Evolutionary conservation across 257 asterid genomes (phyloP), one percentile per base, ranked within the genome.

Genomic region (Echites panduratus): DNA sequence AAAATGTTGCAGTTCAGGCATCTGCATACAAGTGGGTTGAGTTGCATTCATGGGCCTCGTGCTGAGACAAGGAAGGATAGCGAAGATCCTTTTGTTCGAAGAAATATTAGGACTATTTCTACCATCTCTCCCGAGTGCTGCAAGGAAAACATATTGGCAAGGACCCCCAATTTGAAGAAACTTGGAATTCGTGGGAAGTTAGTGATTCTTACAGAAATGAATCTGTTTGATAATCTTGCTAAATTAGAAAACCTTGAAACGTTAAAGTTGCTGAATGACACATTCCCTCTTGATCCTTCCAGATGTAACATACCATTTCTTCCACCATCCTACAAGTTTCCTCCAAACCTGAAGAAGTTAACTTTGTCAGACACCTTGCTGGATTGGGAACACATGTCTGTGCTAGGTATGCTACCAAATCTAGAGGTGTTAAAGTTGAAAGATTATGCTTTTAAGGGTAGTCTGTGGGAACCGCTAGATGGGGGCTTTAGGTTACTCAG

Each of bases 361-460:
- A 83, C 89, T 4, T 67, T 85, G 16, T 83, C 83, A 0, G 77
- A 79, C 68, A 83, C 84, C 17, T 70, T 81, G 4, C 71, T 83
- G 7, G 86, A 77, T 56, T 81, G 84, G 89, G 58, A 11, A 7
- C 80, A 83, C 12, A 83, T 85, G 81, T 79, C 81, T 0, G 79
- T 81, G 0, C 68, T 85, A 0, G 85, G 85, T 10, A 63, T 70
- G 81, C 77, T 83, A 50, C 83, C 81, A 12, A 79, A 75, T 27
- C 79, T 85, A 10, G 86, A 85, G 75, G 85, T 85, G 67, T 79
- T 85, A 9, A 85, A 85, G 75, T 57, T 85, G 29, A 80, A 78
- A 70, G 79, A 80, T 57, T 41, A 66, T 26, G 87, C 87, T 10
- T 85, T 85, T 71, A 64, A 75, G 79, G 89, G 89, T 24, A 66